Evolutionary conservation across 2,329 filamentous ascomycete genomes (phyloP).

Genomic region (Aspergillus neoniger): DNA sequence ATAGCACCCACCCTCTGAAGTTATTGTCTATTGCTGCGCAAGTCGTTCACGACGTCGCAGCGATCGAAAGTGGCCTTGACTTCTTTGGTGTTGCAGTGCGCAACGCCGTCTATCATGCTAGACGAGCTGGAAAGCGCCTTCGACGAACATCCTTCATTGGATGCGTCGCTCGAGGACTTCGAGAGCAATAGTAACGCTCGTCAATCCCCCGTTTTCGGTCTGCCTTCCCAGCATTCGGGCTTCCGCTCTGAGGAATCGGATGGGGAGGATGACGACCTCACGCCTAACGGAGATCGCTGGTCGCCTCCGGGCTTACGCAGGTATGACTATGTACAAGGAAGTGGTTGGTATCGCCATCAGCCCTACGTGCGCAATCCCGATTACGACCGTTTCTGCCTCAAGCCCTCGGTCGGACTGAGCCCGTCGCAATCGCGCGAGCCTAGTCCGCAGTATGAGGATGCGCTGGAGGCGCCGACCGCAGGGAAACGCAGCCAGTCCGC

Average conservation of each 20-base stretch:
- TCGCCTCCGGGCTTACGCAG: slow-evolving; percentile 65
- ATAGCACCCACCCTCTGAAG: slow-evolving; percentile 8
- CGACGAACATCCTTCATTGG: slow-evolving; percentile 61
- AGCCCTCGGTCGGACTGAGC: slow-evolving; percentile 46
- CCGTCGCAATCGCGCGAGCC: slow-evolving; percentile 57
- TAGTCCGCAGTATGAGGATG: slow-evolving; percentile 63
- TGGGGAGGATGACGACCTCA: slow-evolving; percentile 38
- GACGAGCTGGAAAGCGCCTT: slow-evolving; percentile 53
- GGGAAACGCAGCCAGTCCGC: slow-evolving; percentile 26
- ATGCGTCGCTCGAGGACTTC: slow-evolving; percentile 64
- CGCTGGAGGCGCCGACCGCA: slow-evolving; percentile 46
- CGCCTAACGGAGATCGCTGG: slow-evolving; percentile 55
- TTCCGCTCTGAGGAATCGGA: slow-evolving; percentile 60
- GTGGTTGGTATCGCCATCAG: slow-evolving; percentile 56
- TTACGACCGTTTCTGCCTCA: slow-evolving; percentile 41
- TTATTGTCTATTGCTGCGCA: slow-evolving; percentile 10
- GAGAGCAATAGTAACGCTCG: slow-evolving; percentile 52
- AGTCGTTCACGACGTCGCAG: slow-evolving; percentile 20
- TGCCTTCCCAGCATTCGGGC: slow-evolving; percentile 63
- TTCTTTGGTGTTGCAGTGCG: slow-evolving; percentile 27
- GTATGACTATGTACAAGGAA: slow-evolving; percentile 53
- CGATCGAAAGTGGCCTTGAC: slow-evolving; percentile 28
- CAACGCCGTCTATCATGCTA: slow-evolving; percentile 45
- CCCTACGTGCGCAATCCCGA: slow-evolving; percentile 49
- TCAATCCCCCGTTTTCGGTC: slow-evolving; percentile 55